Conservation (phyloP, 768 basidiomycete genomes). For the Tubosaeta brunneosetosa region DNA sequence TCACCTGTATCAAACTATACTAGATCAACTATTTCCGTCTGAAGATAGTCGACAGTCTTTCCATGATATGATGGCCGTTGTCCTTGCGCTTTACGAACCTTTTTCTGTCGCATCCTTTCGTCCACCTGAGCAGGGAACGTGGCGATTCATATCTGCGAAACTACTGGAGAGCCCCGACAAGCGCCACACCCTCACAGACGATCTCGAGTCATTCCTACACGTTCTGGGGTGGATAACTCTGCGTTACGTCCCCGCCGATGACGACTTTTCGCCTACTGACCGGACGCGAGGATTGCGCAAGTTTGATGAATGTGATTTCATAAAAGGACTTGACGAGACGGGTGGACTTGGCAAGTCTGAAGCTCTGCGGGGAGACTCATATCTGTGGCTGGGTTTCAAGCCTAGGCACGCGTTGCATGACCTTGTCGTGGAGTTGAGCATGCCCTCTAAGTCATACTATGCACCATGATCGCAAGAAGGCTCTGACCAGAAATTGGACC, state of each 20-base stretch:
- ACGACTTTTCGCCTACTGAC: not conserved
- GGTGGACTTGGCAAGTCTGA: not conserved
- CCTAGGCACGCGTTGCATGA: too few species aligned
- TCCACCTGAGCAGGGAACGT: not conserved
- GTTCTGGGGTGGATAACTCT: not conserved
- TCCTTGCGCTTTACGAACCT: too few species aligned
- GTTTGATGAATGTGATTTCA: not conserved
- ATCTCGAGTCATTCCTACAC: constrained; percentile 30
- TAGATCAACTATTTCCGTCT: too few species aligned
- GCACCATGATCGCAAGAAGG: too few species aligned
- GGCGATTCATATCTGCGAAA: not conserved
- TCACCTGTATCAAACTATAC: too few species aligned
- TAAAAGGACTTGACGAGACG: not conserved
- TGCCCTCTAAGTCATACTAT: not conserved
- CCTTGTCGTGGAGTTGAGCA: not conserved
- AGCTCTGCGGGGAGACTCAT: not conserved
- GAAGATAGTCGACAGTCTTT: too few species aligned
- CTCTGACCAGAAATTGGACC: too few species aligned
- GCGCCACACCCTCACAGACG: constrained; percentile 23
- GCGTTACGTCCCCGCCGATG: not conserved
- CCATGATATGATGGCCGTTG: too few species aligned
- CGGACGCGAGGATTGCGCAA: not conserved
- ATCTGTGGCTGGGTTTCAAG: too few species aligned
- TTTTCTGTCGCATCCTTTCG: too few species aligned
- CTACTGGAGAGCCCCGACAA: constrained; percentile 17